These are phyloP conservation scores for Ceratocystiopsis brevicomis DNA, from an alignment of 2,329 filamentous ascomycete genomes.

Conservation along the genomic window DNA sequence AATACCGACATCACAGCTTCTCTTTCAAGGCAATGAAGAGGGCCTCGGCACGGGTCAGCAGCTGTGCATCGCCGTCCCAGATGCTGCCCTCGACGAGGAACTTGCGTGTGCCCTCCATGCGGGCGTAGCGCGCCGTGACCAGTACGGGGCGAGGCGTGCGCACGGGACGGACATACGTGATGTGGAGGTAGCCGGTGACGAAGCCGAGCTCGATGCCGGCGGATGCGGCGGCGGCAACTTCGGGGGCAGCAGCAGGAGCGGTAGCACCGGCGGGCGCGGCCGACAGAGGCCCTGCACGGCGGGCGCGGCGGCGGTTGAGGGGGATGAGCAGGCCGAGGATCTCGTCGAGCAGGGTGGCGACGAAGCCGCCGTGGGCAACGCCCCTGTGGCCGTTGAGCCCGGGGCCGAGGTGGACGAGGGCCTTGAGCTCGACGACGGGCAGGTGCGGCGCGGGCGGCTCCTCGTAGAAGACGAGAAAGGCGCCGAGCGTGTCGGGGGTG, in stretches of 20 bases:
- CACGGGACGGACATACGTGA: constrained; percentile 33
- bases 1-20: constrained; percentile 6
- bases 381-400: constrained; percentile 34
- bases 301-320: constrained; percentile 16
- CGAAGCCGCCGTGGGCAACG: constrained; percentile 38
- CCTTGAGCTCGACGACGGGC: constrained; percentile 14
- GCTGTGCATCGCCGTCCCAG: constrained; percentile 26
- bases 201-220: constrained; percentile 11
- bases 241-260: not conserved
- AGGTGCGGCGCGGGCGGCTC: constrained; percentile 11
- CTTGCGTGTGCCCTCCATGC: constrained; percentile 32
- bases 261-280: not conserved
- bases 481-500: constrained; percentile 27
- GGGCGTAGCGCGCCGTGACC: constrained; percentile 23
- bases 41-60: constrained; percentile 32
- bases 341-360: constrained; percentile 40
- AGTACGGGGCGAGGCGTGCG: constrained; percentile 28
- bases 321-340: constrained; percentile 30
- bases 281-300: not conserved
- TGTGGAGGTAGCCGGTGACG: constrained; percentile 36
- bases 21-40: constrained; percentile 21
- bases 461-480: constrained; percentile 24
- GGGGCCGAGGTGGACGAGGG: constrained; percentile 24
- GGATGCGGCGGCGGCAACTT: constrained; percentile 5
- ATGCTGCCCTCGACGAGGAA: constrained; percentile 28